Percentiles rank a stretch among this genome's conserved stretches.
These are phyloP conservation scores for Podospora australis DNA, from an alignment of 495 filamentous ascomycete species.

Conservation along the genomic window DNA sequence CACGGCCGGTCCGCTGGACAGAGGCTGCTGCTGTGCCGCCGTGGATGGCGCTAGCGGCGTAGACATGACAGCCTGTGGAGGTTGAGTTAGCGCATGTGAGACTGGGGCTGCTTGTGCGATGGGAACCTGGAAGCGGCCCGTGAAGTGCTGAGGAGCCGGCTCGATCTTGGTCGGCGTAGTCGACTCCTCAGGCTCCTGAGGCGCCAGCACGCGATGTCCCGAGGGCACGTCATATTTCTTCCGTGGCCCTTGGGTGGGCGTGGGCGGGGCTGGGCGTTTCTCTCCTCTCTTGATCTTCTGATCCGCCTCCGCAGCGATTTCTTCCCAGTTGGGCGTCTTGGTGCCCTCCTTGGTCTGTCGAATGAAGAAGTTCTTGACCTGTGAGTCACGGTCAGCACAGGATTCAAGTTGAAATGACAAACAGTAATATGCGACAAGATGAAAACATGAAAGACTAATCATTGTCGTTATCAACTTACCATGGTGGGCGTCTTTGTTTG, in stretches of 20 bases:
- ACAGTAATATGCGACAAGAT: too few relatives aligned
- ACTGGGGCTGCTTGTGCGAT: conserved; percentile 29
- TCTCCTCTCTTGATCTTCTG: conserved; percentile 62
- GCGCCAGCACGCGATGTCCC: conserved; percentile 48
- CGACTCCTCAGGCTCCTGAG: conserved; percentile 49
- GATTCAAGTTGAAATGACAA: conserved; percentile 21
- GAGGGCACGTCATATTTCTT: conserved; percentile 47
- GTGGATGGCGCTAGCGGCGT: conserved; percentile 12
- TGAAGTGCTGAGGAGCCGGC: conserved; percentile 25
- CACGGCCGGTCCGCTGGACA: conserved; percentile 12
- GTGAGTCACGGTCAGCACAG: conserved; percentile 12
- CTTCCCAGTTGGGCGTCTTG: conserved; percentile 51
- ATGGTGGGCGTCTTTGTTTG: conserved; percentile 89
- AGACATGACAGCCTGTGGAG: conserved; percentile 9
- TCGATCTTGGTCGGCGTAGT: conserved; percentile 43
- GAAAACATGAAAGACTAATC: conserved; percentile 1
- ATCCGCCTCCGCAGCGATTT: conserved; percentile 64
- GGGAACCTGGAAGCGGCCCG: conserved; percentile 39
- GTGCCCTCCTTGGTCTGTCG: conserved; percentile 64
- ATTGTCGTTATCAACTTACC: too few relatives aligned
- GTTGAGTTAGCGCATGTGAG: conserved; percentile 20
- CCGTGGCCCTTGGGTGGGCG: conserved; percentile 44
- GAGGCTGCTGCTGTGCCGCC: conserved; percentile 7
- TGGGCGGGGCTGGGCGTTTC: conserved; percentile 62
- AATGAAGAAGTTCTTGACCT: conserved; percentile 92